phyloP scores from a whole-genome alignment of 768 basidiomycete genomes.

The Pisolithus sp. region DNA sequence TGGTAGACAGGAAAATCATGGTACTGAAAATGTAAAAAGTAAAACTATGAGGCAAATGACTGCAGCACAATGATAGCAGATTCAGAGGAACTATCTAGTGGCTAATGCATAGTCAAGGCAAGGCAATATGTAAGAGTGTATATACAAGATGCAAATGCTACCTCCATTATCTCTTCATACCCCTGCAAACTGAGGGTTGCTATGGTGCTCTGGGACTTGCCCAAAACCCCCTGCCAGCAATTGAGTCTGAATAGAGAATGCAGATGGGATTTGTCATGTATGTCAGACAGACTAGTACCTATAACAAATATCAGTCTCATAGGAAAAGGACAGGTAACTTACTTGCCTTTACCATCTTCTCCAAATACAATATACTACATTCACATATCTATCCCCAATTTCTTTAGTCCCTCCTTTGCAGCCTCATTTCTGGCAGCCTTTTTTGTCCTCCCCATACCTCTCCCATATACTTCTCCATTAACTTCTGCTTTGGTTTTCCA shows the following conservation, averaged over 20 bases:
- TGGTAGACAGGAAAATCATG: no score
- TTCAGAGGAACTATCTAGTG: no score
- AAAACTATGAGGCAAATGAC: no score
- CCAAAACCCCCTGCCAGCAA: constrained; percentile 38
- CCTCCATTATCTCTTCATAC: constrained; percentile 59
- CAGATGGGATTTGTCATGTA: constrained; percentile 22
- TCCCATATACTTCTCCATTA: constrained; percentile 52
- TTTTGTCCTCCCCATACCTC: constrained; percentile 68
- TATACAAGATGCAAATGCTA: constrained; percentile 1
- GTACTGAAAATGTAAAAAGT: no score
- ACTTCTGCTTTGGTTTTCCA: constrained; percentile 67
- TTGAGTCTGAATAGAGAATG: constrained; percentile 51
- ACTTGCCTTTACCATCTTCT: constrained; percentile 28
- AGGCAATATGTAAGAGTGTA: no score
- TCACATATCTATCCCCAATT: constrained; percentile 48
- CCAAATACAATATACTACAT: constrained; percentile 1
- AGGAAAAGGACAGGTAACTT: not conserved
- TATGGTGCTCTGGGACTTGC: constrained; percentile 2
- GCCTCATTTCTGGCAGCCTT: constrained; percentile 77
- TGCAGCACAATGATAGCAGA: no score
- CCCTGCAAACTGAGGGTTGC: constrained; percentile 37
- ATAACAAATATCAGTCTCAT: not conserved
- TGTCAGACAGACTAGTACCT: not conserved
- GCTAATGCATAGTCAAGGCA: no score
- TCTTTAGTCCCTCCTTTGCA: constrained; percentile 63